Conservation (phyloP, 495 filamentous ascomycete species). For the Podospora bellae-mahoneyi region DNA sequence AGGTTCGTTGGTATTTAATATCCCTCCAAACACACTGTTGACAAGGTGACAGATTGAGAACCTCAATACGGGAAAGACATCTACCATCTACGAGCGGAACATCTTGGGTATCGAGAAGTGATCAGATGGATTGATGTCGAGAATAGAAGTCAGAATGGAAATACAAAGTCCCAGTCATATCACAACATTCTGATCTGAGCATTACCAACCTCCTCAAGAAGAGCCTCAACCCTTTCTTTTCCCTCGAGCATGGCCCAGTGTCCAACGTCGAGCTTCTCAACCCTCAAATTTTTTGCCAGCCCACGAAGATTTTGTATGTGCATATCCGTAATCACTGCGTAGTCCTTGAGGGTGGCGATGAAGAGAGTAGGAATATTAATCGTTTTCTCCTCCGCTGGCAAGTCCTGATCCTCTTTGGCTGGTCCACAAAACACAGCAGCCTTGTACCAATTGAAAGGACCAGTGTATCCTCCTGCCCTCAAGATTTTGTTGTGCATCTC, state of each 20-base stretch:
- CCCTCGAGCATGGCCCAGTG: slow-evolving; percentile 1
- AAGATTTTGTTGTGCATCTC: slow-evolving; percentile 19
- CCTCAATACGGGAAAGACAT: slow-evolving; percentile 41
- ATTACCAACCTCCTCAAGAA: slow-evolving; percentile 1
- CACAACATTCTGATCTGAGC: not conserved
- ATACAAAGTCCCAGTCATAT: not conserved
- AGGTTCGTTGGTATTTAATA: slow-evolving; percentile 28
- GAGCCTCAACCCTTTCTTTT: not conserved
- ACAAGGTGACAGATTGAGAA: slow-evolving; percentile 37
- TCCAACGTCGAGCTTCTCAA: not conserved
- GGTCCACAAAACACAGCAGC: slow-evolving; percentile 2
- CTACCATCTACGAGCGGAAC: slow-evolving; percentile 42
- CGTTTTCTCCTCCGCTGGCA: not conserved
- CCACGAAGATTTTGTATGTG: not conserved
- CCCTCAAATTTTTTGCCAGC: not conserved
- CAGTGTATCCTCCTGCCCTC: slow-evolving; percentile 15
- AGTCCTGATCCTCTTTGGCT: not conserved
- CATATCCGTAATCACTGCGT: not conserved
- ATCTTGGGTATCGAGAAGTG: slow-evolving; percentile 31
- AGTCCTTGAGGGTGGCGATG: not conserved
- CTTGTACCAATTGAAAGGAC: slow-evolving; percentile 27
- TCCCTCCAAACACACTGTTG: not conserved
- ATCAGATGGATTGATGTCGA: not conserved
- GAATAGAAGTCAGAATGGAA: too few relatives aligned
- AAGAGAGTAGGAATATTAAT: not conserved